These are phyloP conservation scores for Nannochloropsis salina DNA, from an alignment of 108 stramenopile genomes.

Conservation along the genomic window DNA sequence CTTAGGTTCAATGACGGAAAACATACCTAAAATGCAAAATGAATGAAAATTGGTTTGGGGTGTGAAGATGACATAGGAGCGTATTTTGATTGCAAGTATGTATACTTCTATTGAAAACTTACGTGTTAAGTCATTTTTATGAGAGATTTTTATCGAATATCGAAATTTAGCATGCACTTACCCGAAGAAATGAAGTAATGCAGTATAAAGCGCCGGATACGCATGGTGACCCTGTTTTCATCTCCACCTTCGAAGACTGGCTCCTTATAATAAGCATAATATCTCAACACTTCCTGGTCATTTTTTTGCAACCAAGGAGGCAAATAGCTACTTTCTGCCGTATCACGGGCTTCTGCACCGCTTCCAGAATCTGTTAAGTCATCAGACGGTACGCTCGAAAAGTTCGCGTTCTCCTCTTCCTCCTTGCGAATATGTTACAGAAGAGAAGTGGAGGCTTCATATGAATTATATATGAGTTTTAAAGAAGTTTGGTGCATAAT, in stretches of 20 bases:
- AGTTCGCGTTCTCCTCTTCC: too few species aligned
- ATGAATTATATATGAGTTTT: too few species aligned
- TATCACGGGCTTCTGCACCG: too few species aligned
- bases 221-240: constrained; percentile 30
- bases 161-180: not conserved
- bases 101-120: not conserved
- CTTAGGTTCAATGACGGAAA: constrained; percentile 50
- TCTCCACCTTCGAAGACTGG: constrained; percentile 37
- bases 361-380: too few species aligned
- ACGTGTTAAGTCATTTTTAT: not conserved
- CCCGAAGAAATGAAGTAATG: not conserved
- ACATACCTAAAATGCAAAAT: constrained; percentile 24
- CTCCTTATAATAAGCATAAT: constrained; percentile 54
- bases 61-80: not conserved
- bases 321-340: too few species aligned
- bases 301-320: constrained; percentile 22
- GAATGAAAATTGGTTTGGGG: constrained; percentile 36
- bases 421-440: too few species aligned
- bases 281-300: constrained; percentile 45
- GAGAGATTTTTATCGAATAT: not conserved
- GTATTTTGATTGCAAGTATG: not conserved
- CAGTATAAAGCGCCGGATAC: constrained; percentile 51
- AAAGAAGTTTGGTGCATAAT: too few species aligned
- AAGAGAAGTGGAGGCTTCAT: too few species aligned
- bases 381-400: too few species aligned